These are phyloP conservation scores for Vicia sativa DNA, from an alignment of 306 rosid species.

Conservation along the genomic window DNA sequence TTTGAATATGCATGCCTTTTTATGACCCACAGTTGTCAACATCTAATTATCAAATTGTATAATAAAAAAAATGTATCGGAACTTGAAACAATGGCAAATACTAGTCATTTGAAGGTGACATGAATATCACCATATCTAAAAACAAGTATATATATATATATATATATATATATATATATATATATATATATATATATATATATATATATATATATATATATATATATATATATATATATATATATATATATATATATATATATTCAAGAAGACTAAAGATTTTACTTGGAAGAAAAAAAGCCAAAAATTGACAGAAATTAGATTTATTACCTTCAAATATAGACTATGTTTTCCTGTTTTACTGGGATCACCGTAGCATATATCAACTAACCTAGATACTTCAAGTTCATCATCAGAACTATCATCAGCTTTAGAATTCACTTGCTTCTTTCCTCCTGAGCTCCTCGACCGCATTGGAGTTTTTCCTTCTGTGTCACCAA, in stretches of 20 bases:
- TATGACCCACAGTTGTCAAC: constrained; percentile 8
- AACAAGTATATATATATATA: not conserved
- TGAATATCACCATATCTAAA: constrained; percentile 16
- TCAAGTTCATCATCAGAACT: constrained; percentile 51
- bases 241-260: not conserved
- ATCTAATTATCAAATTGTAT: not conserved
- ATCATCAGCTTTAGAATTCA: constrained; percentile 36
- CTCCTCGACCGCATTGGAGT: constrained; percentile 40
- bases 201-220: not conserved
- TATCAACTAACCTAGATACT: constrained; percentile 70
- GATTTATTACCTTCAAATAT: constrained; percentile 70
- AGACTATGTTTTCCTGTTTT: constrained; percentile 59
- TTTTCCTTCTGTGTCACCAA: constrained; percentile 36
- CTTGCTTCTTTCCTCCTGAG: constrained; percentile 35
- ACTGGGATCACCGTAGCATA: constrained; percentile 84
- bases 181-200: not conserved
- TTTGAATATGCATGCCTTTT: not conserved
- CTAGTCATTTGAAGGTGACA: constrained; percentile 17
- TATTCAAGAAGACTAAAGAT: constrained; percentile 26
- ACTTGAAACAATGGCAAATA: constrained; percentile 23
- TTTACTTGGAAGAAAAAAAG: not conserved
- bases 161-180: constrained; percentile 5
- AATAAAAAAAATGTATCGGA: constrained; percentile 7
- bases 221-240: constrained; percentile 12
- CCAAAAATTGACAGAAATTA: constrained; percentile 25